Percentiles rank a stretch among this genome's conserved stretches.
Evolutionary conservation across 805 yeast genomes (phyloP).

Genomic region (Priceomyces medius): DNA sequence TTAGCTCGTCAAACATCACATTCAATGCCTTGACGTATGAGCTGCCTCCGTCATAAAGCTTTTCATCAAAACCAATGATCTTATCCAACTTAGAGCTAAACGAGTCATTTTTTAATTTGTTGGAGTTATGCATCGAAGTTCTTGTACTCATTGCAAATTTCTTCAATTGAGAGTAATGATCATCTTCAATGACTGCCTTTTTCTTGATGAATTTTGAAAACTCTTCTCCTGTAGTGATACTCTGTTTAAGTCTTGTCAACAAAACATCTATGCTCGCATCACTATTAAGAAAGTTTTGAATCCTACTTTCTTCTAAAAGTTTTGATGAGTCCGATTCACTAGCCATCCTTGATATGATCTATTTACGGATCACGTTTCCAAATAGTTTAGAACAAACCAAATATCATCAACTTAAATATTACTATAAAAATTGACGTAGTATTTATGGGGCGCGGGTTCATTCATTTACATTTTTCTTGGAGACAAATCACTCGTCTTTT

Average conservation of each 20-base stretch:
- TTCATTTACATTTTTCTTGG: neutral
- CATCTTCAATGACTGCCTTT: slow-evolving; percentile 76
- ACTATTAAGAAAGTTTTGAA: slow-evolving; percentile 55
- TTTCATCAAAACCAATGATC: slow-evolving; percentile 76
- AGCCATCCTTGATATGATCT: slow-evolving; percentile 6
- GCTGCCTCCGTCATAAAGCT: slow-evolving; percentile 62
- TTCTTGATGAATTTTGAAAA: slow-evolving; percentile 74
- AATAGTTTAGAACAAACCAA: no score
- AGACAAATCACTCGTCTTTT: neutral
- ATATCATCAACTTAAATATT: no score
- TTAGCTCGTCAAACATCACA: slow-evolving; percentile 82
- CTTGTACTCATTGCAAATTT: slow-evolving; percentile 64
- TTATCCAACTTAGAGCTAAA: slow-evolving; percentile 65
- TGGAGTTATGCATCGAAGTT: slow-evolving; percentile 43
- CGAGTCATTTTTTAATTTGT: slow-evolving; percentile 57
- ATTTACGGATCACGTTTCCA: no score
- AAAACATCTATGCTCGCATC: slow-evolving; percentile 77
- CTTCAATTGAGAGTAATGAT: slow-evolving; percentile 69
- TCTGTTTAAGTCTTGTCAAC: slow-evolving; percentile 71
- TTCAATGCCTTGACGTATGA: slow-evolving; percentile 77
- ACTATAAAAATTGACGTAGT: no score
- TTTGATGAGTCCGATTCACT: slow-evolving; percentile 11
- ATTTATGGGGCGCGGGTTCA: neutral
- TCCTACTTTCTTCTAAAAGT: slow-evolving; percentile 50
- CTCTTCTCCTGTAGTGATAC: slow-evolving; percentile 81